phyloP scores from a whole-genome alignment of 2,329 filamentous ascomycete species.

The Pseudogymnoascus sp. region DNA sequence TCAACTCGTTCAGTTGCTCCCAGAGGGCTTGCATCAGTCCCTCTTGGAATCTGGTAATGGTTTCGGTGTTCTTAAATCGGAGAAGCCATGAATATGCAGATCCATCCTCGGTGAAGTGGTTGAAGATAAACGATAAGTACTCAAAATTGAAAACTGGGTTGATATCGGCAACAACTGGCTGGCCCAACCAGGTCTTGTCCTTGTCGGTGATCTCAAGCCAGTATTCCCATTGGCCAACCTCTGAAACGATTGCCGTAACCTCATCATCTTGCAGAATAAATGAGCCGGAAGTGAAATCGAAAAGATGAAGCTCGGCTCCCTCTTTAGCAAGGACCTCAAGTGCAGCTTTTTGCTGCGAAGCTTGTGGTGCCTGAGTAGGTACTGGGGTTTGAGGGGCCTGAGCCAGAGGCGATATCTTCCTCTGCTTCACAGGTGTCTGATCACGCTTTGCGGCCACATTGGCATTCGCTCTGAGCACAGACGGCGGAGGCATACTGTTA shows the following conservation, averaged over 20 bases:
- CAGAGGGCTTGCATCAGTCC: constrained; percentile 92
- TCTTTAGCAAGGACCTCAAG: constrained; percentile 68
- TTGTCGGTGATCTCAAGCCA: constrained; percentile 79
- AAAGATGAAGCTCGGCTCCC: constrained; percentile 80
- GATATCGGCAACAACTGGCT: constrained; percentile 78
- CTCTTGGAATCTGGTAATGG: constrained; percentile 81
- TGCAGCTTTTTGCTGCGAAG: constrained; percentile 40
- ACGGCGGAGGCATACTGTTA: constrained; percentile 17
- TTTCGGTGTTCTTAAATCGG: constrained; percentile 76
- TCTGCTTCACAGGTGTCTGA: constrained; percentile 16
- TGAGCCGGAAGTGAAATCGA: constrained; percentile 78
- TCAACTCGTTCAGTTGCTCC: constrained; percentile 90
- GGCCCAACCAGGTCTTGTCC: constrained; percentile 77
- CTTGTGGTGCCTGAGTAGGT: constrained; percentile 52
- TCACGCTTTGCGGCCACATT: constrained; percentile 42
- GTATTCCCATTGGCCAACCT: constrained; percentile 88
- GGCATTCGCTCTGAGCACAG: constrained; percentile 26
- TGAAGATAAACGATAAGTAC: constrained; percentile 98
- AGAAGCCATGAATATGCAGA: constrained; percentile 93
- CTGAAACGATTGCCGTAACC: constrained; percentile 71
- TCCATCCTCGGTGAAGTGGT: constrained; percentile 83
- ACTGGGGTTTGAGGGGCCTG: constrained; percentile 27
- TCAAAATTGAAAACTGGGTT: constrained; percentile 99
- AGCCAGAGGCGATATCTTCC: constrained; percentile 23
- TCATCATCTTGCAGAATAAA: constrained; percentile 73